Conservation (phyloP, 768 basidiomycete species). For the Trametes coccinea region DNA sequence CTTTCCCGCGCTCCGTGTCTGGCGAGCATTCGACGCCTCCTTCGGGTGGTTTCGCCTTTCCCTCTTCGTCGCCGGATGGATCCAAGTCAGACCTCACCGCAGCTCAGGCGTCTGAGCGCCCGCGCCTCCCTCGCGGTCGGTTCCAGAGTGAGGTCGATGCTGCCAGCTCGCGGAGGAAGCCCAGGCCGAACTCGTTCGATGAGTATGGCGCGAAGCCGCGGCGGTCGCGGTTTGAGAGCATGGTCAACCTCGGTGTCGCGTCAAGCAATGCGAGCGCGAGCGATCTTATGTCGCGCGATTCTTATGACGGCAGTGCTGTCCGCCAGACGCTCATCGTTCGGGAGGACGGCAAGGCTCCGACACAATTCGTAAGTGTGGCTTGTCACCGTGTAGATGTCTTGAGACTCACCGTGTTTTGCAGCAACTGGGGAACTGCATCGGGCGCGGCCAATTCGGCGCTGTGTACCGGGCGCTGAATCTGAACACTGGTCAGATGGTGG, state of each 20-base stretch:
- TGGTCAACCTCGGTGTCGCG: slow-evolving; percentile 60
- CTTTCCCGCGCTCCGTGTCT: slow-evolving; percentile 65
- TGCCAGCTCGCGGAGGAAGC: slow-evolving; percentile 48
- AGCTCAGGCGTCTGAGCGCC: slow-evolving; percentile 32
- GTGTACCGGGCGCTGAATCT: slow-evolving; percentile 95
- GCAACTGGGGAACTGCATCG: slow-evolving; percentile 99
- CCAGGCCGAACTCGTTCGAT: slow-evolving; percentile 68
- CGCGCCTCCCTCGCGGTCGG: slow-evolving; percentile 55
- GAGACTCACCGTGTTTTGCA: slow-evolving; percentile 33
- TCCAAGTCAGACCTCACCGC: slow-evolving; percentile 18
- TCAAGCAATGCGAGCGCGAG: slow-evolving; percentile 59
- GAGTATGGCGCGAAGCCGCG: slow-evolving; percentile 53
- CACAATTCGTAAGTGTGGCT: slow-evolving; percentile 70
- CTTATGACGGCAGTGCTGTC: slow-evolving; percentile 61
- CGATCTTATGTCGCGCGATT: slow-evolving; percentile 62
- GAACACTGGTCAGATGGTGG: slow-evolving; percentile 95
- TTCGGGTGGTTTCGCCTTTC: slow-evolving; percentile 19
- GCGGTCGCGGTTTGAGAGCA: slow-evolving; percentile 71
- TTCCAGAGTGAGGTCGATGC: slow-evolving; percentile 78
- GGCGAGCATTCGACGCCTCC: slow-evolving; percentile 49
- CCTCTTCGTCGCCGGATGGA: slow-evolving; percentile 21
- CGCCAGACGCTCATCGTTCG: slow-evolving; percentile 72
- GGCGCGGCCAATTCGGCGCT: slow-evolving; percentile 94
- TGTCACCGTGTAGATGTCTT: not conserved
- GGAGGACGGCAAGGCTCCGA: slow-evolving; percentile 79